These are phyloP conservation scores for Mycena kentingensis DNA, from an alignment of 768 basidiomycete species.

Conservation along the genomic window DNA sequence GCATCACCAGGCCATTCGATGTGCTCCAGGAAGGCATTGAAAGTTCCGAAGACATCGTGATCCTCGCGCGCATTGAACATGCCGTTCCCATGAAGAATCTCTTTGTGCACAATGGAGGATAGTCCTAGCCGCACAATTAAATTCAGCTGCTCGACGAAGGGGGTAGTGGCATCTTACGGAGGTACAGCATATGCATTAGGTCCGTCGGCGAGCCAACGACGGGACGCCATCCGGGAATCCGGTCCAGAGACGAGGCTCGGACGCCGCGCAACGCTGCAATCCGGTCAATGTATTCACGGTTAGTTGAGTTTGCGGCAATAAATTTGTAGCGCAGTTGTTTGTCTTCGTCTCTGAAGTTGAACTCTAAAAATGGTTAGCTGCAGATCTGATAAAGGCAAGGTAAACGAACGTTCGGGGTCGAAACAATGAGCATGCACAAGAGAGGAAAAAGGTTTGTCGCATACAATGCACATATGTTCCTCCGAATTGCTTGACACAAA, in stretches of 20 bases:
- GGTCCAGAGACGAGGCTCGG: not conserved
- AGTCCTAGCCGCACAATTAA: too few species aligned
- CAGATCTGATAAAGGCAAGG: too few species aligned
- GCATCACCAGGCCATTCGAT: too few species aligned
- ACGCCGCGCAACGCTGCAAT: not conserved
- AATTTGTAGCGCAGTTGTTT: slow-evolving; percentile 1
- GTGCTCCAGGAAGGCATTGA: too few species aligned
- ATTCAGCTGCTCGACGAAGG: too few species aligned
- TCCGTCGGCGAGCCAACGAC: not conserved
- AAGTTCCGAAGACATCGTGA: too few species aligned
- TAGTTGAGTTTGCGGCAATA: not conserved
- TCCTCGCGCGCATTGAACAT: too few species aligned
- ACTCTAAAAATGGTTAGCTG: not conserved
- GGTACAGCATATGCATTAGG: slow-evolving; percentile 1
- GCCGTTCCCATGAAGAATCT: too few species aligned
- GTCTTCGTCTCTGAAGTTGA: not conserved
- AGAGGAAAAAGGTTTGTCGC: not conserved
- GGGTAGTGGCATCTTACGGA: too few species aligned
- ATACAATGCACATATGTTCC: not conserved
- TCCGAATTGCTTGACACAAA: slow-evolving; percentile 1
- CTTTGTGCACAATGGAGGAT: too few species aligned
- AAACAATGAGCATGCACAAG: not conserved
- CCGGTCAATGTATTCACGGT: not conserved
- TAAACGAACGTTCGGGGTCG: not conserved
- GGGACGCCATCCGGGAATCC: not conserved